Base-by-base conservation (phyloP, 371 early-diverging fungal genomes). In the Rhizopus arrhizus region DNA sequence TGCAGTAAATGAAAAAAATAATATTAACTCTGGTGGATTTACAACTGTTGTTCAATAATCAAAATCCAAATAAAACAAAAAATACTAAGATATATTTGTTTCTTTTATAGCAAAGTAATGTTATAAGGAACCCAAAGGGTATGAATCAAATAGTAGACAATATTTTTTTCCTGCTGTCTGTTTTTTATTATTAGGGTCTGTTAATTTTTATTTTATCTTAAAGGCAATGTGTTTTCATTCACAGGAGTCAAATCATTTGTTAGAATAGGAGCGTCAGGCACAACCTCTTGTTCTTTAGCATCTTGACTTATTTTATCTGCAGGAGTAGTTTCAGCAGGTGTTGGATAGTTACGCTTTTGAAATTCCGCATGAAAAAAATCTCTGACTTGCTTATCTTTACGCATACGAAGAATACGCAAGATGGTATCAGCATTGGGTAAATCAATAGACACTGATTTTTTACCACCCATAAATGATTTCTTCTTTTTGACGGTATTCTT, bases 381-480 rank as follows among this genome's bases (percentile, higher is more conserved):
- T 3, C 75, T 69, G 35, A 80, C 84, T 40, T 69, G 51, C 34
- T 69, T 74, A 10, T 76, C 82, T 5, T 68, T 62, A 32, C 82
- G 75, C 82, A 81, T 80, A 53, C 84, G 68, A 53, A 84, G 56
- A 51, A 84, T 80, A 56, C 84, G 74, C 50, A 84, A 45, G 10
- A 84, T 72, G 11, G 82, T 73, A 50, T 84, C 84, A 28, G 76
- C 74, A 42, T 74, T 81, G 10, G 84, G 84, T 32, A 80, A 32
- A 33, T 74, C 72, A 49, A 66, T 65, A 2, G 71, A 57, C 5
- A 62, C 70, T 0, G 72, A 58, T 51, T 54, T 72, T 34, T 56
- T 42, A 5, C 10, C 28, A 1, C 59, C 56, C 7, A 13, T 40
- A 16, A n/a, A n/a, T n/a, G 57, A 53, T 62, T 77, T 67, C 65